These are phyloP conservation scores for Nectriaceae sp. DNA, from an alignment of 2,329 filamentous ascomycete species.

Conservation along the genomic window DNA sequence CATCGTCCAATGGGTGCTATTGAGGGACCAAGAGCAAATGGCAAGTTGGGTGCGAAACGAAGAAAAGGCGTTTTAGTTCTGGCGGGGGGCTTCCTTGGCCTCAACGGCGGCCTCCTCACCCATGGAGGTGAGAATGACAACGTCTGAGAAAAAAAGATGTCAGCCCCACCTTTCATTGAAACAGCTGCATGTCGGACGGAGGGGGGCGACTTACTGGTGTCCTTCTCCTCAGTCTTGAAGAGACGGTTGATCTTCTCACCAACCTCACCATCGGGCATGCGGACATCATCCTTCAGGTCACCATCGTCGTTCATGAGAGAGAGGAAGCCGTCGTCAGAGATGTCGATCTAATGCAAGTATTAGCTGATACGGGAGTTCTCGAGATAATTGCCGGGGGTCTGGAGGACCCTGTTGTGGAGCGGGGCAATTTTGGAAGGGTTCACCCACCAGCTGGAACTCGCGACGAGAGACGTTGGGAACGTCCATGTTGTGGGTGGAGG, in stretches of 20 bases:
- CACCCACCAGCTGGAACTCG: conserved; percentile 92
- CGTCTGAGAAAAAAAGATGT: conserved; percentile 57
- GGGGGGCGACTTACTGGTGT: conserved; percentile 72
- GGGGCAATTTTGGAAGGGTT: conserved; percentile 26
- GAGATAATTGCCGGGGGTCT: conserved; percentile 6
- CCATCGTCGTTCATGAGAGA: conserved; percentile 89
- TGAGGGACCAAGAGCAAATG: conserved; percentile 29
- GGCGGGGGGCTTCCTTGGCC: conserved; percentile 82
- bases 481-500: conserved; percentile 97
- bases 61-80: conserved; percentile 27
- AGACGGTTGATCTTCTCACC: conserved; percentile 83
- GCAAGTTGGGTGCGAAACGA: conserved; percentile 23
- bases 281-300: conserved; percentile 91
- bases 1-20: conserved; percentile 21
- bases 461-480: conserved; percentile 89
- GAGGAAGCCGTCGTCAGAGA: conserved; percentile 92
- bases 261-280: conserved; percentile 85
- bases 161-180: conserved; percentile 6
- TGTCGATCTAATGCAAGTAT: conserved; percentile 68
- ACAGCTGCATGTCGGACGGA: neutral
- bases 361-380: conserved; percentile 10
- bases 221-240: conserved; percentile 83
- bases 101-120: conserved; percentile 91
- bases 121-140: conserved; percentile 94
- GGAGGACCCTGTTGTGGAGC: conserved; percentile 14